phyloP scores from a whole-genome alignment of 2,329 filamentous ascomycete genomes.

The Dissoconium aciculare region DNA sequence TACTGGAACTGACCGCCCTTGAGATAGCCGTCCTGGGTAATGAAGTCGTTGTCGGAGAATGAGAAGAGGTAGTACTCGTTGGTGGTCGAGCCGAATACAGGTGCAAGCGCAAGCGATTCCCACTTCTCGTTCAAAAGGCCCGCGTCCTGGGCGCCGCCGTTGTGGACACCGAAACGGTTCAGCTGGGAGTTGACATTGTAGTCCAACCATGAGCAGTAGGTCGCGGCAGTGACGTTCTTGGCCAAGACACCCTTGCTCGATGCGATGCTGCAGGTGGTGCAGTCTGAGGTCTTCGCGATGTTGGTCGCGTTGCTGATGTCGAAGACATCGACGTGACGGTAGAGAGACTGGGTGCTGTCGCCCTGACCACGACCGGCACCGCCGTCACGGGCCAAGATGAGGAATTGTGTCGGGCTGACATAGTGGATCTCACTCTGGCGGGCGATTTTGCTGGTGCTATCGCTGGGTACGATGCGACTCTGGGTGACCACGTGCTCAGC shows the following conservation, averaged over 20 bases:
- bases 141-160: conserved; percentile 46
- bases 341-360: conserved; percentile 36
- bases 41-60: conserved; percentile 59
- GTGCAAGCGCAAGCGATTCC: conserved; percentile 52
- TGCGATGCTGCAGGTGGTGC: conserved; percentile 28
- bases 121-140: conserved; percentile 60
- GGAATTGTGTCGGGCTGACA: conserved; percentile 47
- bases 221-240: conserved; percentile 39
- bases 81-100: conserved; percentile 34
- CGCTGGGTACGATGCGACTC: conserved; percentile 32
- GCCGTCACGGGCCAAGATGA: conserved; percentile 51
- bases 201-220: conserved; percentile 52
- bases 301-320: conserved; percentile 48
- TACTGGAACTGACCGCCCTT: conserved; percentile 43
- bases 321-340: conserved; percentile 56
- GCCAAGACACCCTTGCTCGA: conserved; percentile 40
- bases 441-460: conserved; percentile 40
- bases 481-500: conserved; percentile 53
- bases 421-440: conserved; percentile 56
- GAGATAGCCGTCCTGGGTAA: conserved; percentile 53
- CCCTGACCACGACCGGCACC: conserved; percentile 43
- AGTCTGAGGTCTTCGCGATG: conserved; percentile 38
- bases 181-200: conserved; percentile 53
- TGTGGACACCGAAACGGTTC: conserved; percentile 50
- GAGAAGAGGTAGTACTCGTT: conserved; percentile 54